Evolutionary conservation across 2,329 filamentous ascomycete genomes (phyloP).

Genomic region (Aspergillus pseudoglaucus): DNA sequence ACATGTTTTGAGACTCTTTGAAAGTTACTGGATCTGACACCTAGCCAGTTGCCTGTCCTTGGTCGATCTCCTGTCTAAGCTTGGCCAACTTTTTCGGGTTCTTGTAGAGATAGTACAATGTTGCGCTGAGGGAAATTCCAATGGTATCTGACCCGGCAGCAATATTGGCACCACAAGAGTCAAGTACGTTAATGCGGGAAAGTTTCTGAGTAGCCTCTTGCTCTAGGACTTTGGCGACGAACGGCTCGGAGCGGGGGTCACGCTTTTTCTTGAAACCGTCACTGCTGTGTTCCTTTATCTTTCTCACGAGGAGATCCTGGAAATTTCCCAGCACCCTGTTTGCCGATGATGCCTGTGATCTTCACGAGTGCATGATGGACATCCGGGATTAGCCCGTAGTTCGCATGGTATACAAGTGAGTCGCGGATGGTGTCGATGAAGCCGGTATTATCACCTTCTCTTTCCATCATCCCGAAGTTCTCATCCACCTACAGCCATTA

Average conservation of each 20-base stretch:
- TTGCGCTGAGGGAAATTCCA: slow-evolving; percentile 10
- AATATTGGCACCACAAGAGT: slow-evolving; percentile 1
- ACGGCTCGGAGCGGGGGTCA: background rate
- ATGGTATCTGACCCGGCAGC: slow-evolving; percentile 17
- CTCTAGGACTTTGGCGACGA: background rate
- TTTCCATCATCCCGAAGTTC: background rate
- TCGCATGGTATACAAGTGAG: background rate
- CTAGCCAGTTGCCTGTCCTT: slow-evolving; percentile 3
- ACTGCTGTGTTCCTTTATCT: background rate
- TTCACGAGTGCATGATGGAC: no score
- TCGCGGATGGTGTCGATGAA: background rate
- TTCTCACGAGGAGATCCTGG: background rate
- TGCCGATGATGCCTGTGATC: no score
- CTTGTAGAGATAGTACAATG: slow-evolving; percentile 10
- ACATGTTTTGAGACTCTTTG: slow-evolving; percentile 16
- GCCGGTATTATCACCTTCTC: slow-evolving; percentile 1
- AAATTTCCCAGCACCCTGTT: no score
- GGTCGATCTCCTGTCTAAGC: slow-evolving; percentile 15
- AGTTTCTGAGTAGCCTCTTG: background rate
- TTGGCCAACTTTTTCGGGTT: slow-evolving; percentile 11
- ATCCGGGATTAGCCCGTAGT: background rate
- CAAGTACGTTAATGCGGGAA: background rate
- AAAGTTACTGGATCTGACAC: slow-evolving; percentile 10
- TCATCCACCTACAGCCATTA: slow-evolving; percentile 1
- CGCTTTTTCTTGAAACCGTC: background rate